Percentiles rank a stretch among this genome's conserved stretches.
phyloP scores from a whole-genome alignment of 768 basidiomycete genomes.

The Kwoniella sp. region DNA sequence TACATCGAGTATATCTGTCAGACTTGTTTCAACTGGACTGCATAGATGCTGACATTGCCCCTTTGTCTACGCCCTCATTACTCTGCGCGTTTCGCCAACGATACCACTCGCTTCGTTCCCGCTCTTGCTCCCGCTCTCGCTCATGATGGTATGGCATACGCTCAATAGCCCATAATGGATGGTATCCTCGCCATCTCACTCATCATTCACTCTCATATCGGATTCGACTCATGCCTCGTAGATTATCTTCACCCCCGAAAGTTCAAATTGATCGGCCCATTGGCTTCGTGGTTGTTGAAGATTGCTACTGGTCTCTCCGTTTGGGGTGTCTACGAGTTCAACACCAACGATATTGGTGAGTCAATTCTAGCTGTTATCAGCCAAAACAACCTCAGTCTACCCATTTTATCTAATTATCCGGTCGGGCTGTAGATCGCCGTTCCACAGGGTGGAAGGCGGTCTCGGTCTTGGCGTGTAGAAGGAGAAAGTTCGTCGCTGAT shows the following conservation, averaged over 20 bases:
- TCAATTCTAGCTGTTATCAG: constrained; percentile 21
- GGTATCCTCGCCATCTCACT: constrained; percentile 83
- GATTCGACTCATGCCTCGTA: constrained; percentile 68
- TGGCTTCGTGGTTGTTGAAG: constrained; percentile 74
- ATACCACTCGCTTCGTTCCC: background rate
- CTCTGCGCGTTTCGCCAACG: no score
- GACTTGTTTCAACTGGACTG: no score
- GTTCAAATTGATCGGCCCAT: constrained; percentile 76
- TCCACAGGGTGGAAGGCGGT: no score
- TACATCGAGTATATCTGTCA: no score
- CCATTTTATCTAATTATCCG: no score
- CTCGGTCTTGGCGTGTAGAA: no score
- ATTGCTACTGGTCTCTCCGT: constrained; percentile 77
- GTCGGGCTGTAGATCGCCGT: no score
- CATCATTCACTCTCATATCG: constrained; percentile 94
- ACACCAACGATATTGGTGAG: constrained; percentile 96
- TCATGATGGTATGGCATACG: no score
- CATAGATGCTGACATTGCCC: no score
- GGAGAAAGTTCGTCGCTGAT: no score
- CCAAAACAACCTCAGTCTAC: background rate
- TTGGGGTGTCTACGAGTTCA: constrained; percentile 91
- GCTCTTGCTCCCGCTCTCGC: background rate
- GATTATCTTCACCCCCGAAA: constrained; percentile 95
- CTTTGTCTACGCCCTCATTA: no score
- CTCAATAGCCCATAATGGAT: constrained; percentile 77